phyloP scores from a whole-genome alignment of 208 protist genomes.

The Polymyxa betae region DNA sequence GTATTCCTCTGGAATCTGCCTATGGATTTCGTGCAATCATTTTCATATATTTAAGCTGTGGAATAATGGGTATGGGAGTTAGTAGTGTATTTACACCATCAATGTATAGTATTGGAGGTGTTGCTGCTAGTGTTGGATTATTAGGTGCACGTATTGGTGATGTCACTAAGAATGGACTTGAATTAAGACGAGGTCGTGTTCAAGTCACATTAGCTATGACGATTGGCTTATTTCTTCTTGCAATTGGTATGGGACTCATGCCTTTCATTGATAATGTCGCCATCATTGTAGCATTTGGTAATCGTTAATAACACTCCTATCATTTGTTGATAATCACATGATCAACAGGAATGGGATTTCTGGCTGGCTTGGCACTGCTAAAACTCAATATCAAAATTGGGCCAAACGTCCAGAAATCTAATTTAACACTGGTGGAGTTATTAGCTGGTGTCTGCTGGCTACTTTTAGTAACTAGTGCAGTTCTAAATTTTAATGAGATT shows the following conservation, averaged over 20 bases:
- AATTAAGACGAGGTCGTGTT: background rate
- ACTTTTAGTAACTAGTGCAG: background rate
- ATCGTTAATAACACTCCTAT: background rate
- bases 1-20: conserved; percentile 5
- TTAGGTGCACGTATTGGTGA: background rate
- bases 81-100: background rate
- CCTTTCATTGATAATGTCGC: background rate
- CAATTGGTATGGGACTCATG: background rate
- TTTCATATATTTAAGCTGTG: conserved; percentile 14
- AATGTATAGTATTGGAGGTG: background rate
- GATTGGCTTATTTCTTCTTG: background rate
- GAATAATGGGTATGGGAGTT: background rate
- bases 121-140: background rate
- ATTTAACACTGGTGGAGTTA: background rate
- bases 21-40: background rate
- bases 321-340: background rate
- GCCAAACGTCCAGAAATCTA: background rate
- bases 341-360: background rate
- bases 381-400: background rate
- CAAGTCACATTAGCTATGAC: background rate
- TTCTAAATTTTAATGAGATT: conserved; percentile 1
- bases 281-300: background rate
- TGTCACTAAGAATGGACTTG: conserved; percentile 10
- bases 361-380: background rate
- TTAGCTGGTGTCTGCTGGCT: conserved; percentile 1